These are phyloP conservation scores for Rhizomucor miehei DNA, from an alignment of 371 early-diverging fungal species.

Conservation along the genomic window DNA sequence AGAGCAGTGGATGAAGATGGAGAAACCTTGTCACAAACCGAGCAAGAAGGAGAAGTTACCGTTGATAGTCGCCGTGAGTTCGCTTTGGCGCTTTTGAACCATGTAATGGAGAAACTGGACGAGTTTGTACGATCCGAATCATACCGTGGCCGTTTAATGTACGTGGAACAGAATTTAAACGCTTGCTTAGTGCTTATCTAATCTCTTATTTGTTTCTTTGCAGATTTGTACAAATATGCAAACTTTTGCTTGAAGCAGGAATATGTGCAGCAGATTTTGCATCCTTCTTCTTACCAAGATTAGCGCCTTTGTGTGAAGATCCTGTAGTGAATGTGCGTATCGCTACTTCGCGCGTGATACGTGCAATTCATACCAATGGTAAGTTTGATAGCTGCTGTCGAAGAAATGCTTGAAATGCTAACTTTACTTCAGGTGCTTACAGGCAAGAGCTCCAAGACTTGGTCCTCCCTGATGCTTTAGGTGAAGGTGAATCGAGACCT, in stretches of 20 bases:
- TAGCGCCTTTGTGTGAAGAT: slow-evolving; percentile 29
- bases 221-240: slow-evolving; percentile 44
- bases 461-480: slow-evolving; percentile 4
- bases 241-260: slow-evolving; percentile 32
- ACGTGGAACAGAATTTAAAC: too few species aligned
- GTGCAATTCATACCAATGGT: slow-evolving; percentile 27
- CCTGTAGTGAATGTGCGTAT: slow-evolving; percentile 44
- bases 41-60: slow-evolving; percentile 21
- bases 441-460: slow-evolving; percentile 12
- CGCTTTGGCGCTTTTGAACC: slow-evolving; percentile 37
- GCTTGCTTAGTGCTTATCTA: neutral
- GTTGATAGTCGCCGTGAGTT: slow-evolving; percentile 33
- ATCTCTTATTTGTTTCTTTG: neutral
- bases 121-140: slow-evolving; percentile 42
- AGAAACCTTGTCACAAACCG: slow-evolving; percentile 33
- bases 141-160: slow-evolving; percentile 43
- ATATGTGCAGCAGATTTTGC: slow-evolving; percentile 39
- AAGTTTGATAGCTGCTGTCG: slow-evolving; percentile 2
- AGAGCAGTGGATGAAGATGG: slow-evolving; percentile 48
- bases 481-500: slow-evolving; percentile 17
- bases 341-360: slow-evolving; percentile 27
- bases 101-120: slow-evolving; percentile 50
- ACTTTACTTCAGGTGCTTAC: slow-evolving; percentile 8
- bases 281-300: slow-evolving; percentile 39
- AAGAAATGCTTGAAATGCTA: neutral